Evolutionary conservation across 2,329 filamentous ascomycete species (phyloP).

Genomic region (Aspergillus sp.): DNA sequence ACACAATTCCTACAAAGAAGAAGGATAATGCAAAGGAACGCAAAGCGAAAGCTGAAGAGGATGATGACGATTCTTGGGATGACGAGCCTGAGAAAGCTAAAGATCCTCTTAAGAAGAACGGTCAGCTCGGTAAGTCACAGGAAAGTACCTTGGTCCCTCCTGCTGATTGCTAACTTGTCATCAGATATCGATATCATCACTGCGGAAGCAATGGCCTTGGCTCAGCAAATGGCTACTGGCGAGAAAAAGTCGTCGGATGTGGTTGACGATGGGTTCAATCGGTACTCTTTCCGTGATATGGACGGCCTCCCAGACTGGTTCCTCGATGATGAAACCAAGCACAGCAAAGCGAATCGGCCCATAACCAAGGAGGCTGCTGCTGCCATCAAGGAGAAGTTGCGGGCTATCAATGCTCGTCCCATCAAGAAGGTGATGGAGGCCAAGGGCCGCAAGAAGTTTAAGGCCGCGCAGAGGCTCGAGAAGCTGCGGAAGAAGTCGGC

Average conservation of each 20-base stretch:
- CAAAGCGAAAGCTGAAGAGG: slow-evolving; percentile 24
- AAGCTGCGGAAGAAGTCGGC: slow-evolving; percentile 98
- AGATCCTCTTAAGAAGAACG: slow-evolving; percentile 41
- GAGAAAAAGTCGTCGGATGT: slow-evolving; percentile 76
- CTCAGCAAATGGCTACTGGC: slow-evolving; percentile 84
- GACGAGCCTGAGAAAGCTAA: slow-evolving; percentile 32
- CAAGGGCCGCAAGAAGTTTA: slow-evolving; percentile 94
- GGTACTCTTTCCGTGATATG: slow-evolving; percentile 81
- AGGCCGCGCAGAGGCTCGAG: slow-evolving; percentile 84
- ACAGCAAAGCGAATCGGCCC: slow-evolving; percentile 83
- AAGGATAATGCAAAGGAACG: slow-evolving; percentile 12
- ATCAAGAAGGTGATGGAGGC: slow-evolving; percentile 99
- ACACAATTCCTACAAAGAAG: no score
- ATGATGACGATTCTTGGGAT: slow-evolving; percentile 26
- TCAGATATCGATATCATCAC: slow-evolving; percentile 96
- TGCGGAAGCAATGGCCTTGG: slow-evolving; percentile 97
- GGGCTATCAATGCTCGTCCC: slow-evolving; percentile 88
- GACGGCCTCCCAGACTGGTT: slow-evolving; percentile 98
- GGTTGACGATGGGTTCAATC: slow-evolving; percentile 90
- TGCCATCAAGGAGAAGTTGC: slow-evolving; percentile 91
- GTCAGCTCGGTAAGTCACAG: slow-evolving; percentile 41
- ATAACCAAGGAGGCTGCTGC: slow-evolving; percentile 84
- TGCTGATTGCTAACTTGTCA: slow-evolving; percentile 19
- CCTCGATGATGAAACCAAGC: slow-evolving; percentile 81
- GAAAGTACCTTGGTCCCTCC: neutral